A percentile compares a stretch with the other conserved stretches of the same genome.
Conservation (phyloP, 345 rosid genomes). For the Passiflora organensis region DNA sequence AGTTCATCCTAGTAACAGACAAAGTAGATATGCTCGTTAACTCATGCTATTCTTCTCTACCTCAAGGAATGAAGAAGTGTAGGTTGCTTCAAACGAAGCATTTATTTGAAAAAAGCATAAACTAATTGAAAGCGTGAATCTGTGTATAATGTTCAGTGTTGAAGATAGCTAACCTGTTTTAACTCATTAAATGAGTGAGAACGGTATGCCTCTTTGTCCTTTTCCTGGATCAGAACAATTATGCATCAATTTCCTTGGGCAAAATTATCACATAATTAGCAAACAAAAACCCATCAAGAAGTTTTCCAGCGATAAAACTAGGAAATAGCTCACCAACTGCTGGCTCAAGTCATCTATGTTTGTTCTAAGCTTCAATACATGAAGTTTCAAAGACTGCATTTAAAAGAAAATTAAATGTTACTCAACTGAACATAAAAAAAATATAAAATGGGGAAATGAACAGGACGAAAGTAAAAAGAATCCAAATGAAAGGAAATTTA, state of each 20-base stretch:
- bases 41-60: no score
- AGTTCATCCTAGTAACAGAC: no score
- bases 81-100: no score
- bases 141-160: no score
- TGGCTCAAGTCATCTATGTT: slow-evolving; percentile 55
- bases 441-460: no score
- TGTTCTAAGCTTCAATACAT: slow-evolving; percentile 68
- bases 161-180: slow-evolving; percentile 11
- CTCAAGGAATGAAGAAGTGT: no score
- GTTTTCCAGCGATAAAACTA: slow-evolving; percentile 7
- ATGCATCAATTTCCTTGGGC: background rate
- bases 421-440: background rate
- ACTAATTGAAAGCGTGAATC: no score
- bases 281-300: background rate
- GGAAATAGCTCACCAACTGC: slow-evolving; percentile 51
- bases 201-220: slow-evolving; percentile 37
- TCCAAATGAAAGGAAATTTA: no score
- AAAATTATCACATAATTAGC: background rate
- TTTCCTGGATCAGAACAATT: slow-evolving; percentile 39
- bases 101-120: no score
- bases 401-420: background rate
- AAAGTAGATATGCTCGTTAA: no score
- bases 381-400: slow-evolving; percentile 84
- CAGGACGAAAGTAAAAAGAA: no score
- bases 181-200: slow-evolving; percentile 34